A percentile compares a stretch with the other conserved stretches of the same genome.
Conservation (phyloP, 2,329 filamentous ascomycete species). For the Zymoseptoria ardabiliae region DNA sequence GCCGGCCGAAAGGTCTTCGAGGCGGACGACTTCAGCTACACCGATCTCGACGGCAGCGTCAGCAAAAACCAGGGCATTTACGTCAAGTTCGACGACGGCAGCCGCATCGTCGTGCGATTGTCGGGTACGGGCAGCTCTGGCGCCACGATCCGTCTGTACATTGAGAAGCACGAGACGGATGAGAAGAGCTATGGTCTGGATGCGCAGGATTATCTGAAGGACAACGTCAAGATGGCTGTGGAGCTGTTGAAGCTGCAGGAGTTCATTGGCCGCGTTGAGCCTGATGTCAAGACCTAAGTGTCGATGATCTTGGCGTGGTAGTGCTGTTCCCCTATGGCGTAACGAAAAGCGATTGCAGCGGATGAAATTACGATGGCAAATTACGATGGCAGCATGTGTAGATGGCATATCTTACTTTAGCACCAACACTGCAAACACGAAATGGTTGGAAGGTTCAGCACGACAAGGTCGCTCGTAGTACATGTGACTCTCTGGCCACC, state of each 20-base stretch:
- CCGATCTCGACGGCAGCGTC: slow-evolving; percentile 93
- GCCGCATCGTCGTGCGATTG: slow-evolving; percentile 87
- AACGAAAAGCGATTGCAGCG: neutral
- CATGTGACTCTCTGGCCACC: no score
- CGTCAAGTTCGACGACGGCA: slow-evolving; percentile 88
- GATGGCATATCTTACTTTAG: neutral
- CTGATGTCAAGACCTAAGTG: slow-evolving; percentile 85
- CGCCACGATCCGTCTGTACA: slow-evolving; percentile 91
- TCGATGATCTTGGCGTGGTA: neutral
- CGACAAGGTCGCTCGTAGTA: neutral
- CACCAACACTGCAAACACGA: neutral
- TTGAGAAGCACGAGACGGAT: slow-evolving; percentile 90
- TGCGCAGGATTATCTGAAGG: slow-evolving; percentile 88
- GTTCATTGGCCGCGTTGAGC: slow-evolving; percentile 83
- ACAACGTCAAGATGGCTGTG: slow-evolving; percentile 78
- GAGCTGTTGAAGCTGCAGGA: slow-evolving; percentile 87
- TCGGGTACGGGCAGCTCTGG: slow-evolving; percentile 93
- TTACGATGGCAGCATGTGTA: neutral
- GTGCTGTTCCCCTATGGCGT: neutral
- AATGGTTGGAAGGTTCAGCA: neutral
- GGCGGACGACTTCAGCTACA: slow-evolving; percentile 96
- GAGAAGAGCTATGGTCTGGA: slow-evolving; percentile 68
- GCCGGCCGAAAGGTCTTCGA: slow-evolving; percentile 76
- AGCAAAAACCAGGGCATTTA: slow-evolving; percentile 94
- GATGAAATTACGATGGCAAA: neutral